phyloP scores from a whole-genome alignment of 345 rosid genomes.

The Euphorbia peplus region DNA sequence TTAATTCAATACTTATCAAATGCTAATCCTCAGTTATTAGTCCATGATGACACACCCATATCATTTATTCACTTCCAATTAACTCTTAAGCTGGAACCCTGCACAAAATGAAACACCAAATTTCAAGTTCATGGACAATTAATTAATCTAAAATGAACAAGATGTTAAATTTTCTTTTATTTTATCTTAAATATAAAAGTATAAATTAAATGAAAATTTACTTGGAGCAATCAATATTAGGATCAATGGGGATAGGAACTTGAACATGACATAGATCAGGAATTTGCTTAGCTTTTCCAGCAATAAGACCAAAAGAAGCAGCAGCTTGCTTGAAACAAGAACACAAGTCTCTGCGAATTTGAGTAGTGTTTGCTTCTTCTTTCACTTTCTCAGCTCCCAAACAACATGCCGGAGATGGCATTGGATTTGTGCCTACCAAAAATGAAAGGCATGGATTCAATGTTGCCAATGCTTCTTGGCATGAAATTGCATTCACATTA shows the following conservation, averaged over 20 bases:
- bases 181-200: no score
- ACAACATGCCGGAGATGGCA: not conserved
- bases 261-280: constrained; percentile 19
- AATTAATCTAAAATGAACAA: not conserved
- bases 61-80: no score
- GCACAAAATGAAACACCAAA: not conserved
- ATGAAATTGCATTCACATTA: not conserved
- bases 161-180: no score
- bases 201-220: not conserved
- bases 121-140: not conserved
- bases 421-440: not conserved
- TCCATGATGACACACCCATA: not conserved
- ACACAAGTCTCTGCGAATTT: constrained; percentile 21
- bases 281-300: constrained; percentile 24
- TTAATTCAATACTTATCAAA: no score
- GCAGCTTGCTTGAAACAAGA: constrained; percentile 21
- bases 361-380: constrained; percentile 9
- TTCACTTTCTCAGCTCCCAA: not conserved
- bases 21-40: no score
- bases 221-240: constrained; percentile 29
- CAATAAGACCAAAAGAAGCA: constrained; percentile 5
- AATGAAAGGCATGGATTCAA: not conserved
- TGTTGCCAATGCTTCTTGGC: not conserved
- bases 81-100: not conserved
- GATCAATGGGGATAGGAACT: constrained; percentile 23